Percentiles rank a stretch among this genome's conserved stretches.
Evolutionary conservation across 2,329 filamentous ascomycete genomes (phyloP).

Genomic region (Scedosporium apiospermum): DNA sequence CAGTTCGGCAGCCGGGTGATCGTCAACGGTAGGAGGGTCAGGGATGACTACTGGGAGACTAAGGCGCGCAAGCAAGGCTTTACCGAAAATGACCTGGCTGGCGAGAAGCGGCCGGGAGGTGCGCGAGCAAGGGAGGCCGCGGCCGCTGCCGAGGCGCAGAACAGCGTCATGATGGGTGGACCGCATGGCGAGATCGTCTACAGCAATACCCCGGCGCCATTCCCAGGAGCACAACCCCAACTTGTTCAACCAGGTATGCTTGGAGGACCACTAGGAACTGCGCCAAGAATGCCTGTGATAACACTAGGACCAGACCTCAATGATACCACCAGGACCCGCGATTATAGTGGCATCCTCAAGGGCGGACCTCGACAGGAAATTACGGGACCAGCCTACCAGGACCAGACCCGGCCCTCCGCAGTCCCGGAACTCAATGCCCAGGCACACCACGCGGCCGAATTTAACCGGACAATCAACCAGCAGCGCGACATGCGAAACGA

Average conservation of each 20-base stretch:
- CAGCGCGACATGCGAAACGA: conserved; percentile 71
- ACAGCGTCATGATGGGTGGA: conserved; percentile 51
- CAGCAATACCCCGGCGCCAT: conserved; percentile 59
- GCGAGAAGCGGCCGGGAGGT: conserved; percentile 89
- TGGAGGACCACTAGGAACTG: conserved; percentile 50
- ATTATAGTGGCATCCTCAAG: conserved; percentile 69
- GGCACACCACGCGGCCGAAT: conserved; percentile 81
- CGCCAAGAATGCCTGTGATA: conserved; percentile 74
- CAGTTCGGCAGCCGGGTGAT: conserved; percentile 96
- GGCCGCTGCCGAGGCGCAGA: conserved; percentile 52
- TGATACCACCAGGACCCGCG: conserved; percentile 56
- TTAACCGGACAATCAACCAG: conserved; percentile 74
- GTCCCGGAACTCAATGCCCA: conserved; percentile 75
- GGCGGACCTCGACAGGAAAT: conserved; percentile 84
- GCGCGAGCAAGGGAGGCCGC: conserved; percentile 79
- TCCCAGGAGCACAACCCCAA: conserved; percentile 58
- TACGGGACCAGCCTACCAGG: conserved; percentile 77
- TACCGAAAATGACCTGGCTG: conserved; percentile 89
- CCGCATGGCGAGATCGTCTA: conserved; percentile 84
- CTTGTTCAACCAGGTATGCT: conserved; percentile 66
- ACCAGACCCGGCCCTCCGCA: conserved; percentile 68
- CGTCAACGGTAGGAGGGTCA: conserved; percentile 76
- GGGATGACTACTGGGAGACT: conserved; percentile 98
- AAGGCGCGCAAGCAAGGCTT: conserved; percentile 97
- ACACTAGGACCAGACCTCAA: conserved; percentile 70